Evolutionary conservation across 176 grass and related monocot genomes (phyloP).

Genomic region (Ensete ventricosum): DNA sequence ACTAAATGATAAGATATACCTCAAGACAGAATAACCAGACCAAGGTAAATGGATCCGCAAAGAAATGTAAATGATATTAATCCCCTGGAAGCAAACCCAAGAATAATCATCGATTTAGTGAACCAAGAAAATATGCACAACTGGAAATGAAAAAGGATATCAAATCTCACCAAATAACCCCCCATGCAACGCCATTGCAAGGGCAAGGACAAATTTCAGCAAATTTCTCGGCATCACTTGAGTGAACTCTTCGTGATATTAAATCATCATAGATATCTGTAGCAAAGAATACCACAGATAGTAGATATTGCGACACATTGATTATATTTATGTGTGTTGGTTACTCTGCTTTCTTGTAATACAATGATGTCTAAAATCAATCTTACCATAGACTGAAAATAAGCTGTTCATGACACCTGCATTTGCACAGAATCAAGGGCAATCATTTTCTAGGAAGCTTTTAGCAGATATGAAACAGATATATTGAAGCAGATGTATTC

Average conservation of each 20-base stretch:
- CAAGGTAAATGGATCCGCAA: constrained; percentile 70
- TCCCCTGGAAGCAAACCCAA: constrained; percentile 60
- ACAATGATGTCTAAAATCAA: background rate
- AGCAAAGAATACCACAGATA: constrained; percentile 10
- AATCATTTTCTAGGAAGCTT: background rate
- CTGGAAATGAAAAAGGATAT: too few species aligned
- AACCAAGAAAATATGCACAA: too few species aligned
- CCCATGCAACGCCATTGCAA: constrained; percentile 85
- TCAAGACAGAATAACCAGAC: constrained; percentile 90
- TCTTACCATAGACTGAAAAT: constrained; percentile 96
- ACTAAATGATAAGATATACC: constrained; percentile 20
- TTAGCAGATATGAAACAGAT: background rate
- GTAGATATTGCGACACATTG: background rate
- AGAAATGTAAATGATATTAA: constrained; percentile 93
- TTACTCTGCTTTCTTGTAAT: background rate
- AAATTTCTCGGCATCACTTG: constrained; percentile 97
- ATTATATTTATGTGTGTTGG: constrained; percentile 14
- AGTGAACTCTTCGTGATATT: constrained; percentile 97
- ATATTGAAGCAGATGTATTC: background rate
- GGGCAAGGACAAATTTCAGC: constrained; percentile 96
- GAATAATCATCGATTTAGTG: constrained; percentile 12
- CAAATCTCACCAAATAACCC: constrained; percentile 74
- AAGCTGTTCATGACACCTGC: constrained; percentile 99
- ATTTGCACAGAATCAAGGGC: constrained; percentile 5
- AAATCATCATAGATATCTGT: constrained; percentile 97